Base-by-base conservation (phyloP, 768 basidiomycete species). In the Kwoniella shandongensis region DNA sequence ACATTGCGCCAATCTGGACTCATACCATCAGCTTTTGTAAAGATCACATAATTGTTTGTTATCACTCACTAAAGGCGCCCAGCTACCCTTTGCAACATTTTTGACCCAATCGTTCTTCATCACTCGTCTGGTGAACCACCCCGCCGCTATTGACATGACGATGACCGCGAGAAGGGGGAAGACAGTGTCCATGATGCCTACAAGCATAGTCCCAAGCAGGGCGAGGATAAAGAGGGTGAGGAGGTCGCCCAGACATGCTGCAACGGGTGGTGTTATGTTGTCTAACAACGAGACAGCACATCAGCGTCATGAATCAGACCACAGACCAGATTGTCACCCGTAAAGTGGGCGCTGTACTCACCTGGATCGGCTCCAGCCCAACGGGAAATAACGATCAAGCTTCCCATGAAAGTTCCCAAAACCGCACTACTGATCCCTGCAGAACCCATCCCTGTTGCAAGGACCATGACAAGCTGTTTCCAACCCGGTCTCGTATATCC, bases 191-290 rank as follows among this genome's bases (percentile, higher is more conserved):
- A 89, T 78, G 61, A 83, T 81, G 42, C 79, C 78, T 42, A 91
- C 83, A 56, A 94, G 82, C n/a, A 84, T 58, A 2, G 87, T 82
- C 2, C 75, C 77, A 18, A 80, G 59, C 15, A 78, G 54, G n/a
- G 87, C 89, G 25, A 98, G 79, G 52, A 97, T 84, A 57, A 85
- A 81, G 45, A 99, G 84, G 0, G 94, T 94, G 47, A 98, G 81
- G 30, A 99, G 81, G 69, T 98, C 96, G 4, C 96, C 94, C 1
- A 98, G 81, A 66, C 89, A 91, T 2, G 91, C 84, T 0, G 96
- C 96, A 8, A 98, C 81, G 0, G 96, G 92, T 0, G 96, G 90
- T 1, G 93, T 88, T 63, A 98, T 93, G 75, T 99, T 99, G 72
- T 96, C 92, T 91, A 69, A 6, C 13, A 29, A 11, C n/a, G n/a